A percentile compares a stretch with the other conserved stretches of the same genome.
Evolutionary conservation across 2,329 filamentous ascomycete species (phyloP).

Genomic region (Beauveria medogensis): DNA sequence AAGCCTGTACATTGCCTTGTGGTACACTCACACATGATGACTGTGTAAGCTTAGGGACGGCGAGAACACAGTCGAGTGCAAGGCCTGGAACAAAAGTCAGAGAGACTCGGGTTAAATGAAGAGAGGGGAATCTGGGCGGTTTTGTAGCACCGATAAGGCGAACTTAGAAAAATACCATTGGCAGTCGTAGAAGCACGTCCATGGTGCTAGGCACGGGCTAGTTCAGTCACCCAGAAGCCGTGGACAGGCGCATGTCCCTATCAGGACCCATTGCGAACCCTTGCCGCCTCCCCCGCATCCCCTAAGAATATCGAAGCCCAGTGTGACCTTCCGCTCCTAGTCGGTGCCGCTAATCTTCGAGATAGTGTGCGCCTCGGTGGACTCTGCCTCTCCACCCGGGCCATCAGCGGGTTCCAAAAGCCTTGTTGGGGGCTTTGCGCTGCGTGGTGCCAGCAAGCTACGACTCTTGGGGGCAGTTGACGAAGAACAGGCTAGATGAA

Average conservation of each 20-base stretch:
- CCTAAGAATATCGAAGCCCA: not conserved
- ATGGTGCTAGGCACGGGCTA: not conserved
- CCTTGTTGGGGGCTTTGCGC: not conserved
- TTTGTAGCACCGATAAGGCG: constrained; percentile 4
- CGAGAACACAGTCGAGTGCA: not conserved
- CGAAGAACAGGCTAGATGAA: not conserved
- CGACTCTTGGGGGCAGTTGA: not conserved
- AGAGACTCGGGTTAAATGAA: not conserved
- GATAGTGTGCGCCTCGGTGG: constrained; percentile 4
- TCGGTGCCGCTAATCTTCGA: not conserved
- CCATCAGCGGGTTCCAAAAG: not conserved
- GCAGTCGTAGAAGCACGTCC: not conserved
- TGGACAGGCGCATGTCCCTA: not conserved
- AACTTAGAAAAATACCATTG: not conserved
- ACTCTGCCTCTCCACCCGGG: not conserved
- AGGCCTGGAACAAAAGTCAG: not conserved
- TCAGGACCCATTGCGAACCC: not conserved
- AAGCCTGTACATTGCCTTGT: not conserved
- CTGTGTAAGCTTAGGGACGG: not conserved
- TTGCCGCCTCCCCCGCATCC: constrained; percentile 9
- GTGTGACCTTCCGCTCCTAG: not conserved
- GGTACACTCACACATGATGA: constrained; percentile 1
- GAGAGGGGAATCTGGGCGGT: not conserved
- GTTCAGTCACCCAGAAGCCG: not conserved
- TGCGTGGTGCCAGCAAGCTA: not conserved